Percentiles rank a stretch among this genome's conserved stretches.
Conservation (phyloP, 768 basidiomycete species). For the Candolleomyces efflorescens region DNA sequence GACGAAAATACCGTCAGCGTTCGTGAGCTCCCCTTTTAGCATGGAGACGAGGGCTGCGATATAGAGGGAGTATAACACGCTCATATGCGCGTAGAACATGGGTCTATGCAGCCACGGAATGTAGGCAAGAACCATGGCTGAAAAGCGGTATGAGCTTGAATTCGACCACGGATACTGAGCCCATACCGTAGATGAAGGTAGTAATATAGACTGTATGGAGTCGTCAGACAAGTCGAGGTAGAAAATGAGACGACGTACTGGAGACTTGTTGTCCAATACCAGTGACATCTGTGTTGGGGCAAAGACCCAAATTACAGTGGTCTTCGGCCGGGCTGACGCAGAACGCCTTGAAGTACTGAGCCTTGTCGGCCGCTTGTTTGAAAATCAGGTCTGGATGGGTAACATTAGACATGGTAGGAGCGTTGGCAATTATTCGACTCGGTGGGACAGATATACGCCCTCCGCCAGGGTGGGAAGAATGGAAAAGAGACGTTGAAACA, state of each 20-base stretch:
- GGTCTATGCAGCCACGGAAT: conserved; percentile 5
- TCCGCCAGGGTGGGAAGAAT: too few species aligned
- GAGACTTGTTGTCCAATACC: conserved; percentile 18
- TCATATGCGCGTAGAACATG: conserved; percentile 15
- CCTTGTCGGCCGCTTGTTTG: background rate
- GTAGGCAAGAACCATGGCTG: conserved; percentile 12
- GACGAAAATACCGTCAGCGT: conserved; percentile 16
- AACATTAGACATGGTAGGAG: too few species aligned
- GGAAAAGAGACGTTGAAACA: too few species aligned
- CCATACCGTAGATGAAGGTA: conserved; percentile 2
- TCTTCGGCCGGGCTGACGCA: conserved; percentile 13
- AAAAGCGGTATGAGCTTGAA: background rate
- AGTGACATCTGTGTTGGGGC: conserved; percentile 19
- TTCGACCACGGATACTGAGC: background rate
- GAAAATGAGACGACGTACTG: conserved; percentile 6
- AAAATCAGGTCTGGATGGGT: background rate
- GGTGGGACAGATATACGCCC: too few species aligned
- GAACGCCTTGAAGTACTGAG: conserved; percentile 9
- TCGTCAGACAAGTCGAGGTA: background rate
- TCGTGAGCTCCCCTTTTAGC: conserved; percentile 8
- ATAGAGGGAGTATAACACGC: conserved; percentile 12
- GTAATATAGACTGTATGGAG: background rate
- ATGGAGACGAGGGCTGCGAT: conserved; percentile 8
- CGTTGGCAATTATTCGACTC: too few species aligned
- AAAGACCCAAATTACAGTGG: conserved; percentile 10